Base-by-base conservation (phyloP, 768 basidiomycete species). In the Mrakia blollopis region DNA sequence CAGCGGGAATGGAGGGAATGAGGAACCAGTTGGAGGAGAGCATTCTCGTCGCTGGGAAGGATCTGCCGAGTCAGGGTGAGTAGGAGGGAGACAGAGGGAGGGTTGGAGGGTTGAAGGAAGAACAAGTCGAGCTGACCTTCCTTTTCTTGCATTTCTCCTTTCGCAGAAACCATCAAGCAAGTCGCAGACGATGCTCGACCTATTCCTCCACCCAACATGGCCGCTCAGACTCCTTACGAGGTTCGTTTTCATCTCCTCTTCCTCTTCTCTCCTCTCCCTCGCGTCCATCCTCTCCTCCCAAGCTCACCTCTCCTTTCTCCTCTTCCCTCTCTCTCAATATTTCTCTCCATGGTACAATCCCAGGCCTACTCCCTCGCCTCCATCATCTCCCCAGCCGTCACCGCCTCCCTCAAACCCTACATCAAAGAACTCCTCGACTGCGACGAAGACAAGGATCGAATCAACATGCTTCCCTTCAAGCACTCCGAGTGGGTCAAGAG, bases 1-100 rank as follows among this genome's bases (percentile, higher is more conserved):
- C 92, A 28, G 86, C 87, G 76, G 93, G 93, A 3, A 95, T 97
- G 91, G 88, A 92, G 82, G 88, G 89, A 13, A 92, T 93, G 50
- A 89, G 89, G 80, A 88, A 87, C 75, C 90, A 92, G 83, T 85
- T 99, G 78, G 91, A 93, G 87, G 89, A 91, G 44, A 88, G 89
- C 65, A 95, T 99, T 79, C 88, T 90, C 74, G 89, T 87, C 79
- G 90, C 88, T 60, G 91, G 91, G 0, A 87, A 85, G 69, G 87
- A 88, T 30, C 84, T 94, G 57, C 89, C 92, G 79, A 89, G 90
- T 2, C 84, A 85, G 80, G 91, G 93, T 92, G 2, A 39, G 57
- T 39, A 8, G 1, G 57, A 28, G n/a, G 25, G 28, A 57, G 57
- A n/a, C n/a, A 5, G 57, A 21, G 25, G 57, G 28, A 25, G 57